Evolutionary conservation across 2,329 filamentous ascomycete species (phyloP).

Genomic region (Exutisphaerella laricina): DNA sequence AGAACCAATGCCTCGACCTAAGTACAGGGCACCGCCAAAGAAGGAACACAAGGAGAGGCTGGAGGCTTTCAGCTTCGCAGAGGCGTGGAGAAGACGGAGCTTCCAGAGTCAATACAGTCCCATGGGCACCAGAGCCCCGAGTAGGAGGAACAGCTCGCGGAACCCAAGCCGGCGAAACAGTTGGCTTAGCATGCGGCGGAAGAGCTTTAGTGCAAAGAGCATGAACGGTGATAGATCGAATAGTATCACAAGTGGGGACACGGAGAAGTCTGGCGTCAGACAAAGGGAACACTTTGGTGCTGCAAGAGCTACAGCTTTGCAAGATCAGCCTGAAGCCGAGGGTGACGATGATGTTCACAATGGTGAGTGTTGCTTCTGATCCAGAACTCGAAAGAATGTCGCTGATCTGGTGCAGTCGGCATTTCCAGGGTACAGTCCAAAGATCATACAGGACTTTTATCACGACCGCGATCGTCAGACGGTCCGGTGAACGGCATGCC

Average conservation of each 20-base stretch:
- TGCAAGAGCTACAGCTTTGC: constrained; percentile 26
- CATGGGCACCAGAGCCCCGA: constrained; percentile 45
- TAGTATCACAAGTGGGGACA: constrained; percentile 20
- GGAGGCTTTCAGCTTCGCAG: constrained; percentile 44
- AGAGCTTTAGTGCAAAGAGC: constrained; percentile 21
- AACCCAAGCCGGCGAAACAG: constrained; percentile 24
- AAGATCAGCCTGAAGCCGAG: constrained; percentile 36
- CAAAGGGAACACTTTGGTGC: constrained; percentile 19
- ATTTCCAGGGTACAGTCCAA: constrained; percentile 32
- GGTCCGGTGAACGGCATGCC: neutral
- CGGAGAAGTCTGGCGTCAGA: constrained; percentile 16
- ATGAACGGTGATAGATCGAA: constrained; percentile 14
- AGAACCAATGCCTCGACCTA: constrained; percentile 47
- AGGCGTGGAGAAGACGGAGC: constrained; percentile 44
- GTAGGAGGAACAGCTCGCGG: constrained; percentile 28
- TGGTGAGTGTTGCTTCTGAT: constrained; percentile 33
- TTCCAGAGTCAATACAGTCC: constrained; percentile 43
- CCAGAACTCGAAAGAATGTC: too few species aligned
- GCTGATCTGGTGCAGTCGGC: constrained; percentile 25
- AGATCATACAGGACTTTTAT: constrained; percentile 19
- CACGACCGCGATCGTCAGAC: constrained; percentile 29
- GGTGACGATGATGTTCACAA: constrained; percentile 45
- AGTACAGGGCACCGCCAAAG: constrained; percentile 46
- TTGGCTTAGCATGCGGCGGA: constrained; percentile 25
- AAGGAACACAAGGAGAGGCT: constrained; percentile 48